Evolutionary conservation across 2,329 filamentous ascomycete species (phyloP).

Genomic region (Trichophyton rubrum): DNA sequence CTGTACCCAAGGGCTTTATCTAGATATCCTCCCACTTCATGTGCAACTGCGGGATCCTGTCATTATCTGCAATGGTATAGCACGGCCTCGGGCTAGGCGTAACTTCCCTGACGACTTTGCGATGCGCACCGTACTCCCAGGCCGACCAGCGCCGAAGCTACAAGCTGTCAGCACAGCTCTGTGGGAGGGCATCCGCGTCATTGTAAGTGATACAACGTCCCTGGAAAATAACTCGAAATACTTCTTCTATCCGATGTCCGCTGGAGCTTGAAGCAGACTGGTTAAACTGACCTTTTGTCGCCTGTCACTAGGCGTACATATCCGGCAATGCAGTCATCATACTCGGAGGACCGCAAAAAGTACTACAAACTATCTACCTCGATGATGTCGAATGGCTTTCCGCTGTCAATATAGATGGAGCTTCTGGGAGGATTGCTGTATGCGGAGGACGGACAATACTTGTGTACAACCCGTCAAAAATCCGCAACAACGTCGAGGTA

Average conservation of each 20-base stretch:
- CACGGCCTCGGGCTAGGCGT: slow-evolving; percentile 8
- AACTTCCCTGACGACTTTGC: slow-evolving; percentile 28
- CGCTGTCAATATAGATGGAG: slow-evolving; percentile 68
- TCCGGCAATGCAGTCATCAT: slow-evolving; percentile 80
- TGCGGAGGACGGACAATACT: slow-evolving; percentile 56
- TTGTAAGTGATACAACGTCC: slow-evolving; percentile 41
- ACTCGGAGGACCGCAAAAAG: slow-evolving; percentile 57
- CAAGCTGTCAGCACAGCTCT: slow-evolving; percentile 62
- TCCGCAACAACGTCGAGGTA: slow-evolving; percentile 61
- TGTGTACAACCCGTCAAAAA: slow-evolving; percentile 64
- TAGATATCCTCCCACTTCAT: neutral
- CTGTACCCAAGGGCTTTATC: neutral
- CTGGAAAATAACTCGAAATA: too few species aligned
- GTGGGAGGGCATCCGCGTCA: slow-evolving; percentile 60
- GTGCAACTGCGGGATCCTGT: neutral
- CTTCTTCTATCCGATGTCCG: slow-evolving; percentile 1
- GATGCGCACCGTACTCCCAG: slow-evolving; percentile 70
- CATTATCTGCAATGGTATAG: slow-evolving; percentile 12
- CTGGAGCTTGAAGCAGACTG: neutral
- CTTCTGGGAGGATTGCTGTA: slow-evolving; percentile 71
- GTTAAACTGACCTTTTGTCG: slow-evolving; percentile 5
- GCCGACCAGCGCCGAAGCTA: slow-evolving; percentile 63
- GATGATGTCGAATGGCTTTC: slow-evolving; percentile 58
- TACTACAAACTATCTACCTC: slow-evolving; percentile 85
- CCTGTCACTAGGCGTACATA: slow-evolving; percentile 57